Percentiles rank a stretch among this genome's conserved stretches.
Conservation (phyloP, 2,329 filamentous ascomycete species). For the Mollisiaceae sp. region DNA sequence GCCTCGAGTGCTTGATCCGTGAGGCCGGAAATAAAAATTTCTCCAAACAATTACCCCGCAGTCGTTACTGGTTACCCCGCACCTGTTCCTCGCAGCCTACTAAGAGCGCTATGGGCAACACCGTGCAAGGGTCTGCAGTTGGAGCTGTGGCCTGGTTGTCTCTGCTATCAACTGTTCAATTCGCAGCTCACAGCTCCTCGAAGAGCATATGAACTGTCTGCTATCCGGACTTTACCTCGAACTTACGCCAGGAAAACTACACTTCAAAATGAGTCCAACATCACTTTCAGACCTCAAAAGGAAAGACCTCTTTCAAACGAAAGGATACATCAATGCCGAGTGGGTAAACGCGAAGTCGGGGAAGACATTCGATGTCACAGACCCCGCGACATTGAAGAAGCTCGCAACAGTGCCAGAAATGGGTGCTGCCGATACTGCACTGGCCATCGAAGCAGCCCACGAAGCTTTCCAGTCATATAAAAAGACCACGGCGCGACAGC, state of each 20-base stretch:
- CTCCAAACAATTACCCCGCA: not conserved
- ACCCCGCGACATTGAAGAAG: slow-evolving; percentile 53
- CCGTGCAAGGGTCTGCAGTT: not conserved
- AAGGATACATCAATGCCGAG: slow-evolving; percentile 58
- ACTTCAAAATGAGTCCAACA: slow-evolving; percentile 19
- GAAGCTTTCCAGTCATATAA: slow-evolving; percentile 56
- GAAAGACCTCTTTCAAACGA: slow-evolving; percentile 50
- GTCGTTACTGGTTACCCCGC: not conserved
- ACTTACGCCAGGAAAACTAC: not conserved
- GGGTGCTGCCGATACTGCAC: slow-evolving; percentile 53
- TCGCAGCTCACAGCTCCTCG: not conserved
- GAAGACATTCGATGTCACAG: slow-evolving; percentile 57
- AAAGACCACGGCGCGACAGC: slow-evolving; percentile 64
- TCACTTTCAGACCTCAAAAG: slow-evolving; percentile 26
- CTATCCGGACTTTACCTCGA: not conserved
- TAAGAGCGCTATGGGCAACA: not conserved
- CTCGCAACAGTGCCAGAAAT: slow-evolving; percentile 59
- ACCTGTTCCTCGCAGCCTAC: not conserved
- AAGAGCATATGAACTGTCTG: not conserved
- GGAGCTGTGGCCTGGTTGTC: not conserved
- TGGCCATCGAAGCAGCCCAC: slow-evolving; percentile 55
- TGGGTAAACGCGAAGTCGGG: slow-evolving; percentile 57
- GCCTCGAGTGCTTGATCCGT: not conserved
- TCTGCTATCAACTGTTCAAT: not conserved
- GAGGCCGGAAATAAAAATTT: slow-evolving; percentile 1